Base-by-base conservation (phyloP, 2,329 filamentous ascomycete genomes). In the Phaeosphaeriaceae sp. region DNA sequence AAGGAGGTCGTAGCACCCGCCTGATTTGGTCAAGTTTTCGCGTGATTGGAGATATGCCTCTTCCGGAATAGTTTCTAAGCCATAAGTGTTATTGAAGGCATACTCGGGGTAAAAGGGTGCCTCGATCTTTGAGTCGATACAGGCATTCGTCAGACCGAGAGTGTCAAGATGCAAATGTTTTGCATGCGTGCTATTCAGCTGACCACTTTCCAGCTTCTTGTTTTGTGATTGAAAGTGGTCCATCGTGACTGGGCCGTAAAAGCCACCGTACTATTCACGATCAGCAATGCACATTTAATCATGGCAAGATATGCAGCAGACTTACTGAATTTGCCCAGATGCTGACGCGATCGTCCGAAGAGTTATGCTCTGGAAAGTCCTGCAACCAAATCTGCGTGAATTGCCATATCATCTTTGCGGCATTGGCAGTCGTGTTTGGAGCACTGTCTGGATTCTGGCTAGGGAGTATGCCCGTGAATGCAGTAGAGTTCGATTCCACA, bases 1-100 rank as follows among this genome's bases (percentile, higher is more conserved):
- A 36, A 87, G 80, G 53, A 79, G 76, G 53, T 87, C 85, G 21
- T 76, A 78, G 62, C 84, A 85, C 10, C 85, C 86, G 1, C 77
- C 80, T 0, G 75, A 67, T 9, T 72, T 75, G 25, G 75, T 77
- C 64, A 79, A 10, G 31, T 62, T 62, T 63, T 57, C 77, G 68
- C 3, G 81, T 80, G 3, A 45, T 44, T 71, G 66, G 0, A 56
- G 54, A 63, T 83, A 85, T 17, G 65, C 52, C 6, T 60, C 51
- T 40, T 78, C 75, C 57, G 81, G 80, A 62, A 84, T 79, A 2
- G 80, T 72, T 55, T 82, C 65, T 21, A 87, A 75, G 10, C 80
- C 81, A 60, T 86, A 87, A 7, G 85, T 85, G 57, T 86, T 86
- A 69, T 86, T 84, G 67, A 80, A 82, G 0, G 85, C 80, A 52